A percentile compares a stretch with the other conserved stretches of the same genome.
phyloP scores from a whole-genome alignment of 2,329 filamentous ascomycete genomes.

The Venturia nashicola region DNA sequence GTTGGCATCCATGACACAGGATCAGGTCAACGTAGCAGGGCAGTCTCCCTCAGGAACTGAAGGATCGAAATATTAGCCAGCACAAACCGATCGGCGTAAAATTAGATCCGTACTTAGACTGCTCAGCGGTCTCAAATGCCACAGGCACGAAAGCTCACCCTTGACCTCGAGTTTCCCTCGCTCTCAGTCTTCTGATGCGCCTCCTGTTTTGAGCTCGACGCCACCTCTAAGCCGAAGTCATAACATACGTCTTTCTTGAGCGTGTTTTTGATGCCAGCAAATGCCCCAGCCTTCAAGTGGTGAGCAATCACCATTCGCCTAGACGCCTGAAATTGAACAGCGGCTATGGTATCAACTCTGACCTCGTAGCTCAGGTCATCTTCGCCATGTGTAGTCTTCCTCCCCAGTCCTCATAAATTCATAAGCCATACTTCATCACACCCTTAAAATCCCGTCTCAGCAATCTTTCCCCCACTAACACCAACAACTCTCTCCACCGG shows the following conservation, averaged over 20 bases:
- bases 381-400: background rate
- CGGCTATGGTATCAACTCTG: background rate
- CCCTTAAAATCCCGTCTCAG: background rate
- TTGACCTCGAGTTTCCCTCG: background rate
- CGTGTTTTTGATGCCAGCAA: too few relatives aligned
- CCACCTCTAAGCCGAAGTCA: background rate
- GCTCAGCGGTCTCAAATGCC: background rate
- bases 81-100: background rate
- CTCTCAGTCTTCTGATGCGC: background rate
- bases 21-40: background rate
- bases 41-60: background rate
- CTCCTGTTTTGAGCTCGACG: background rate
- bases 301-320: too few relatives aligned
- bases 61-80: background rate
- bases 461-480: constrained; percentile 14
- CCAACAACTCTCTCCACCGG: constrained; percentile 41
- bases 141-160: background rate
- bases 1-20: background rate
- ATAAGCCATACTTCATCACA: background rate
- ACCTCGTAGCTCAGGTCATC: background rate
- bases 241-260: background rate
- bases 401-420: background rate
- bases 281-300: too few relatives aligned
- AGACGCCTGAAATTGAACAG: background rate
- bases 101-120: background rate